Evolutionary conservation across 2,329 filamentous ascomycete species (phyloP), one percentile per base, ranked within the genome.

Genomic region (Trichoderma simmonsii): DNA sequence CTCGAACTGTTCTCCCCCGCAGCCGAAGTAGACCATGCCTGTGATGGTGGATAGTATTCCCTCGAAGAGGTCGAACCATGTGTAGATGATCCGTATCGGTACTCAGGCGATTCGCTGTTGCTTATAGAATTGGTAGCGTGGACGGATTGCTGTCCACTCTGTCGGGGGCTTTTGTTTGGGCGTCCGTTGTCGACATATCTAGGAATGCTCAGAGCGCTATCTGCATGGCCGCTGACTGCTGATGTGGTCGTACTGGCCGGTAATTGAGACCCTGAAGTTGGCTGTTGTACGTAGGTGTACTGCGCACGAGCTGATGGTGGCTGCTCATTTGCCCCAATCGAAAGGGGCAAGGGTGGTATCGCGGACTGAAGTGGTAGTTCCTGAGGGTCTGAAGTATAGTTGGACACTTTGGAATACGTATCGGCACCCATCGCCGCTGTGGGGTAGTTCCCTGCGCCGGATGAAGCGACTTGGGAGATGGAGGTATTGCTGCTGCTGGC

Each of bases 181-280:
- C 88, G 84, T 6, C 85, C 83, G 74, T 86, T 87, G 77, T 89
- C 88, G 62, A 89, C 83, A 75, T 89, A 90, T 74, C 88, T 83
- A 12, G 88, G 87, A 60, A 89, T 84, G 75, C 82, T 87, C 70
- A 89, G 82, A 24, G 82, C 82, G 72, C 81, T 83, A 67, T 87
- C 85, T 2, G 57, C 57, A 60, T 83, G 78, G 63, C 77, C 77
- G 48, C 80, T 77, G n/a, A 83, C 75, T 65, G 76, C 73, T 61
- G 80, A 73, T 59, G 78, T 75, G 79, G 79, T 57, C 56, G 78
- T 75, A 79, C 79, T 60, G 81, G 84, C 51, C 80, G 87, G 84
- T 4, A 88, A 80, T 61, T 87, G 86, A 6, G 87, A 83, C 2
- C 85, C 84, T 5, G 86, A 85, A 5, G 85, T 84, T 14, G 85